Conservation (phyloP, 129 eudicot genomes). For the Lactuca saligna region DNA sequence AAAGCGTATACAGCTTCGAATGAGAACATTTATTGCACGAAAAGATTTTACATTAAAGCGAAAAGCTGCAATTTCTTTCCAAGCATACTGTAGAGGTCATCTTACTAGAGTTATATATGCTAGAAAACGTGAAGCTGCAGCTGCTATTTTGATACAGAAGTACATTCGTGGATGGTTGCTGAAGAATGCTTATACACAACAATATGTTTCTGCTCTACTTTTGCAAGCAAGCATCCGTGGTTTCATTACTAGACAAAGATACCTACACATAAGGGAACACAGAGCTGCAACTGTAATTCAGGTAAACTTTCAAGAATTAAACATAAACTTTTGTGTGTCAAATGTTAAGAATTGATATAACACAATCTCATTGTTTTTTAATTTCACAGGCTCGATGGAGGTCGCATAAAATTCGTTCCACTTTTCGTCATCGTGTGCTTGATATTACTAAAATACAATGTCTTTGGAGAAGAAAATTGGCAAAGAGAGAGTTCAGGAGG, state of each 20-base stretch:
- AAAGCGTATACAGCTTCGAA: slow-evolving; percentile 67
- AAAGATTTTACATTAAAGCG: slow-evolving; percentile 56
- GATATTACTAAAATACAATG: slow-evolving; percentile 81
- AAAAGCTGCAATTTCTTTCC: slow-evolving; percentile 69
- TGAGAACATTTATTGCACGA: slow-evolving; percentile 65
- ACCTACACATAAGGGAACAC: slow-evolving; percentile 52
- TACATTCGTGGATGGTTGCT: slow-evolving; percentile 65
- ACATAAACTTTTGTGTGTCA: not conserved
- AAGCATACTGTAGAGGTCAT: slow-evolving; percentile 95
- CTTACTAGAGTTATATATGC: slow-evolving; percentile 63
- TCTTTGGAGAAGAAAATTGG: slow-evolving; percentile 91
- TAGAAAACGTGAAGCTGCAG: slow-evolving; percentile 56
- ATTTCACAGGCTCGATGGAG: slow-evolving; percentile 76
- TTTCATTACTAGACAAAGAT: slow-evolving; percentile 63
- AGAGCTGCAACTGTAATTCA: slow-evolving; percentile 84
- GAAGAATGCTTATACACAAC: slow-evolving; percentile 51
- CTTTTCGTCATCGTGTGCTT: slow-evolving; percentile 66
- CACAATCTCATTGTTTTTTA: not conserved
- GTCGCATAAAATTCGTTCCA: slow-evolving; percentile 69
- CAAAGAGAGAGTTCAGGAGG: slow-evolving; percentile 75
- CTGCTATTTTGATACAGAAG: slow-evolving; percentile 69
- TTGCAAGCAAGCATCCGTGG: slow-evolving; percentile 82
- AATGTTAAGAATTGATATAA: not conserved
- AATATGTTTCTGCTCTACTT: slow-evolving; percentile 36
- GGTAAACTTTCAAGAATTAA: slow-evolving; percentile 39